These are phyloP conservation scores for Lodderomyces oxycetoniae DNA, from an alignment of 1,139 yeast genomes.

Conservation along the genomic window DNA sequence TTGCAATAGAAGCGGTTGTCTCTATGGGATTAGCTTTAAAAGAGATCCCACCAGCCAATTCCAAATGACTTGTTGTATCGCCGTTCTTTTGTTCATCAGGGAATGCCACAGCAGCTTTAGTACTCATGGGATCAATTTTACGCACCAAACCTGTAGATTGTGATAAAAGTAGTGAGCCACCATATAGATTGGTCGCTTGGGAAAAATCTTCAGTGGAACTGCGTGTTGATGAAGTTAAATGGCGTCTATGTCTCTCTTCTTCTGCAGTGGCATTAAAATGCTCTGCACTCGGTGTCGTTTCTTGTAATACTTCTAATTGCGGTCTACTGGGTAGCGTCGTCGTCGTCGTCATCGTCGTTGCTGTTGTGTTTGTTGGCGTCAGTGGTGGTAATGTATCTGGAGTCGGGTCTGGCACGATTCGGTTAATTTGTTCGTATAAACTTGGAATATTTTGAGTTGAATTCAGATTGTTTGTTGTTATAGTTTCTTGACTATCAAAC, in stretches of 20 bases:
- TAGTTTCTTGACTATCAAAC: slow-evolving; percentile 14
- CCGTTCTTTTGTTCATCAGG: slow-evolving; percentile 14
- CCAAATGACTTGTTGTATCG: slow-evolving; percentile 12
- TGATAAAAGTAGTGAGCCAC: slow-evolving; percentile 41
- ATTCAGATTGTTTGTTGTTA: slow-evolving; percentile 10
- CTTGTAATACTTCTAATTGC: slow-evolving; percentile 2
- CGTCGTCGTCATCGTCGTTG: too few relatives aligned
- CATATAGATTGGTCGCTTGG: slow-evolving; percentile 32
- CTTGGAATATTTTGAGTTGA: slow-evolving; percentile 13
- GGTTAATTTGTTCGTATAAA: slow-evolving; percentile 15
- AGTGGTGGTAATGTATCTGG: slow-evolving; percentile 6
- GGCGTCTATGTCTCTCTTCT: background rate
- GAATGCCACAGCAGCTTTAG: slow-evolving; percentile 7
- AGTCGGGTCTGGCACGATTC: slow-evolving; percentile 13
- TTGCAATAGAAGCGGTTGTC: slow-evolving; percentile 19
- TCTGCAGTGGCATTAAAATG: background rate
- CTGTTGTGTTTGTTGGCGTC: background rate
- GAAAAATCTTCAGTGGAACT: slow-evolving; percentile 30
- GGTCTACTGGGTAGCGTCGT: background rate
- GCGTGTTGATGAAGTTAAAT: slow-evolving; percentile 11
- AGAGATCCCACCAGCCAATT: slow-evolving; percentile 30
- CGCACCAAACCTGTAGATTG: slow-evolving; percentile 44
- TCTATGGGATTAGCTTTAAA: slow-evolving; percentile 32
- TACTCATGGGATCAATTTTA: slow-evolving; percentile 27
- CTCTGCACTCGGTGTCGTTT: background rate